These are phyloP conservation scores for Boletus bicolor DNA, from an alignment of 768 basidiomycete species.

Conservation along the genomic window DNA sequence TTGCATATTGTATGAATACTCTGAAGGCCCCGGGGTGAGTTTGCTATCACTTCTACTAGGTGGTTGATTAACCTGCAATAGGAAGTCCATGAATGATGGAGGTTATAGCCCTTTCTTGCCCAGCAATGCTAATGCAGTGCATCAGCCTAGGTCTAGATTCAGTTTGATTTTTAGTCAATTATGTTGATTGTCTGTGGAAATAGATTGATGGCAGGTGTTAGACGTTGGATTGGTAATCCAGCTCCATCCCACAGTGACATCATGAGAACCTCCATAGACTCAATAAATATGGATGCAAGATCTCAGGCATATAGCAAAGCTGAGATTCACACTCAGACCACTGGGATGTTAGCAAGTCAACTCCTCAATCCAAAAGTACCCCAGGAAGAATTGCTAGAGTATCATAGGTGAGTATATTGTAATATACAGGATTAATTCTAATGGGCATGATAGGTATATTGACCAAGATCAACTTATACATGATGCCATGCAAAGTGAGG, in stretches of 20 bases:
- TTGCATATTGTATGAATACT: constrained; percentile 92
- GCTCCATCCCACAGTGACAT: constrained; percentile 41
- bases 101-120: constrained; percentile 76
- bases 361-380: constrained; percentile 63
- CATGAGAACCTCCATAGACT: constrained; percentile 37
- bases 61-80: constrained; percentile 23
- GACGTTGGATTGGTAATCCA: constrained; percentile 70
- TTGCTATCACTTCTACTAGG: neutral
- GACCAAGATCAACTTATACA: constrained; percentile 68
- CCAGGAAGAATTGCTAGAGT: constrained; percentile 64
- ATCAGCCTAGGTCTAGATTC: constrained; percentile 37
- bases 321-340: constrained; percentile 38
- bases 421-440: neutral
- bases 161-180: constrained; percentile 21
- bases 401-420: constrained; percentile 52
- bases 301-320: constrained; percentile 27
- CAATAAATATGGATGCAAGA: constrained; percentile 26
- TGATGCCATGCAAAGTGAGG: constrained; percentile 50
- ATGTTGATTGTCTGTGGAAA: neutral
- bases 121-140: constrained; percentile 40
- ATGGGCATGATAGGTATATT: constrained; percentile 51
- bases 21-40: constrained; percentile 76
- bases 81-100: constrained; percentile 66
- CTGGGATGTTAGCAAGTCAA: constrained; percentile 54
- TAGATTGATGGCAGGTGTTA: constrained; percentile 76